Evolutionary conservation across 2,329 filamentous ascomycete genomes (phyloP).

Genomic region (Cladorrhinum sp.): DNA sequence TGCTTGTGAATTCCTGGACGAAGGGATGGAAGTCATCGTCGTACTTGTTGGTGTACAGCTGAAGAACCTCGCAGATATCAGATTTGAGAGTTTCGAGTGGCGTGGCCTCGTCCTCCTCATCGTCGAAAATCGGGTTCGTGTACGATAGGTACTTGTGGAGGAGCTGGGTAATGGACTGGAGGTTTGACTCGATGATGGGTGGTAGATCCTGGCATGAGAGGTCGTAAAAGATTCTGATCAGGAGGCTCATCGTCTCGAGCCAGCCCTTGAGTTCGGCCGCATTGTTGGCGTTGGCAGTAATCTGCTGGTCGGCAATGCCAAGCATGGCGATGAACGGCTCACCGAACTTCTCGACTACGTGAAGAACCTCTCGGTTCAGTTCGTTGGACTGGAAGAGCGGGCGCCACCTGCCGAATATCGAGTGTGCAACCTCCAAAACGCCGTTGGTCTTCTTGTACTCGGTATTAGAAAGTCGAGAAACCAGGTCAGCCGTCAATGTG

Average conservation of each 20-base stretch:
- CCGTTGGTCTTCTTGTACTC: conserved; percentile 87
- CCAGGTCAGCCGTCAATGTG: conserved; percentile 90
- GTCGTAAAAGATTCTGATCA: conserved; percentile 92
- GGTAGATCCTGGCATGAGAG: conserved; percentile 96
- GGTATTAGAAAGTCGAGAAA: conserved; percentile 76
- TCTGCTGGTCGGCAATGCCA: conserved; percentile 65
- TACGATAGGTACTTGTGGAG: conserved; percentile 93
- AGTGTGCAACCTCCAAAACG: conserved; percentile 94
- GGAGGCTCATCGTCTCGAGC: conserved; percentile 81
- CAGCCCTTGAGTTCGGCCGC: conserved; percentile 71
- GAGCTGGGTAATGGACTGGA: conserved; percentile 70
- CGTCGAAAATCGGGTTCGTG: conserved; percentile 76
- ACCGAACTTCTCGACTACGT: conserved; percentile 84
- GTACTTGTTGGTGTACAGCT: conserved; percentile 90
- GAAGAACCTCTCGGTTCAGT: conserved; percentile 92
- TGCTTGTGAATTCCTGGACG: conserved; percentile 80
- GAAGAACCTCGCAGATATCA: conserved; percentile 86
- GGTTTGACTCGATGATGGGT: conserved; percentile 88
- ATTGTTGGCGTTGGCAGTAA: conserved; percentile 73
- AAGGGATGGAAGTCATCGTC: conserved; percentile 87
- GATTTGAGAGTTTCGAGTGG: conserved; percentile 84
- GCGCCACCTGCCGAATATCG: conserved; percentile 94
- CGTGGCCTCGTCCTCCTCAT: conserved; percentile 88
- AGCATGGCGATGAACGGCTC: conserved; percentile 79
- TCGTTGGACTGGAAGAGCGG: conserved; percentile 91